Conservation (phyloP, 306 rosid genomes). For the Lathyrus tuberosus region DNA sequence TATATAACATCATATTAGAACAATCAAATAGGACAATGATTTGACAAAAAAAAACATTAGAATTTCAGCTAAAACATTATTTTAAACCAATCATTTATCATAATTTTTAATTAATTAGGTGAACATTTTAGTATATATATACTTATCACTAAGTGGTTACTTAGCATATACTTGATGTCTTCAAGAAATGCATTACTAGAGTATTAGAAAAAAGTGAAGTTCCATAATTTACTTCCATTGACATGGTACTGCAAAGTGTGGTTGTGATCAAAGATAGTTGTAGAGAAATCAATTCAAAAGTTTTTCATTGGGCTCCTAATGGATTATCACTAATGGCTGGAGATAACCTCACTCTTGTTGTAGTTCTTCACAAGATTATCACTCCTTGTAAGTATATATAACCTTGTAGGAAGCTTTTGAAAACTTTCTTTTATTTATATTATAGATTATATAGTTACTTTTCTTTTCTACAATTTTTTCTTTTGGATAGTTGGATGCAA, state of each 20-base stretch:
- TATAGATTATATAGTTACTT: neutral
- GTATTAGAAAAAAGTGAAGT: conserved; percentile 7
- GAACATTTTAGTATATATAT: neutral
- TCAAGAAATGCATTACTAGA: conserved; percentile 33
- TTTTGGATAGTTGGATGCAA: conserved; percentile 66
- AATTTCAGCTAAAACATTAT: neutral
- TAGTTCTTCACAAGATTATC: conserved; percentile 64
- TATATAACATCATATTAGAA: neutral
- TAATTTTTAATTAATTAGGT: neutral
- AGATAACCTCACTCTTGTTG: conserved; percentile 65
- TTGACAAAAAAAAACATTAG: too few relatives aligned
- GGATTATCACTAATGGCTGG: conserved; percentile 55
- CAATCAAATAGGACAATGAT: conserved; percentile 5
- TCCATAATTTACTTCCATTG: neutral
- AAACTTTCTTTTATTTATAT: conserved; percentile 29
- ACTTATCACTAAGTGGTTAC: neutral
- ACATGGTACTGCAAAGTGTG: conserved; percentile 53
- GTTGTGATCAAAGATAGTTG: conserved; percentile 73
- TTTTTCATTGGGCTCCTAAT: conserved; percentile 52
- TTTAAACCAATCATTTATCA: neutral
- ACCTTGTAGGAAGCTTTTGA: conserved; percentile 44
- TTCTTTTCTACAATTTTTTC: neutral
- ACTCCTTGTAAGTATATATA: conserved; percentile 65
- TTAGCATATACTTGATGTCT: conserved; percentile 38
- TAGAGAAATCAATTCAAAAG: conserved; percentile 48